phyloP scores from a whole-genome alignment of 345 rosid genomes.

The Turnera subulata region DNA sequence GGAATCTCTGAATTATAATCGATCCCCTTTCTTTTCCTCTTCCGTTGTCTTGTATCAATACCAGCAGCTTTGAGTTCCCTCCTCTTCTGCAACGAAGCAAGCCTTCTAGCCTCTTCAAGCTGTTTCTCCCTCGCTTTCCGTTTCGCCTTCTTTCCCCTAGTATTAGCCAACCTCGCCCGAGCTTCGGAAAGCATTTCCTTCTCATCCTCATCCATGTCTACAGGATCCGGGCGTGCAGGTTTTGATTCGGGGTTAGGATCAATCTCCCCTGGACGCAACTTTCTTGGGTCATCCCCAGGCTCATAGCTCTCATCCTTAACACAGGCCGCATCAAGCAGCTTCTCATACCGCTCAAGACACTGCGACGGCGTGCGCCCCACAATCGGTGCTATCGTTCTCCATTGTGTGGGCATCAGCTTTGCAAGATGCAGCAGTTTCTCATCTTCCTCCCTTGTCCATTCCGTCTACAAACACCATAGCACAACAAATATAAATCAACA shows the following conservation, averaged over 20 bases:
- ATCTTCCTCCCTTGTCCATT: slow-evolving; percentile 99
- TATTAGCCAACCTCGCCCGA: slow-evolving; percentile 90
- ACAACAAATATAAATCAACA: too few relatives aligned
- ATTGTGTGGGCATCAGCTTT: slow-evolving; percentile 94
- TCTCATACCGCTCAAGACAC: slow-evolving; percentile 96
- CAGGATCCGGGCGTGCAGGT: slow-evolving; percentile 99
- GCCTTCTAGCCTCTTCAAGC: slow-evolving; percentile 98
- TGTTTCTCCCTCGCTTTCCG: slow-evolving; percentile 98
- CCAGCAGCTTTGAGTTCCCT: slow-evolving; percentile 99
- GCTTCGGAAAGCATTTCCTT: slow-evolving; percentile 99
- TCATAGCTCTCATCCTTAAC: slow-evolving; percentile 96
- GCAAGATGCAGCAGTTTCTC: slow-evolving; percentile 99
- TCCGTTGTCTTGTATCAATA: slow-evolving; percentile 70
- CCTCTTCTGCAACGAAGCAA: slow-evolving; percentile 96
- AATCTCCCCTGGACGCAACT: slow-evolving; percentile 96
- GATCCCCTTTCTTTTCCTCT: slow-evolving; percentile 90
- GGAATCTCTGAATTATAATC: slow-evolving; percentile 98
- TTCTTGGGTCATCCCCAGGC: slow-evolving; percentile 91
- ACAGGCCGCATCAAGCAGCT: slow-evolving; percentile 96
- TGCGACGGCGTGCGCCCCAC: slow-evolving; percentile 99
- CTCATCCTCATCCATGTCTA: slow-evolving; percentile 99
- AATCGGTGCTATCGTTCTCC: slow-evolving; percentile 99
- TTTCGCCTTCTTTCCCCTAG: slow-evolving; percentile 96
- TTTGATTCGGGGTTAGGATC: slow-evolving; percentile 97
- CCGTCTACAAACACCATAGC: slow-evolving; percentile 59